Conservation (phyloP, 1,284 basidiomycete species). For the Ganoderma lucidum region DNA sequence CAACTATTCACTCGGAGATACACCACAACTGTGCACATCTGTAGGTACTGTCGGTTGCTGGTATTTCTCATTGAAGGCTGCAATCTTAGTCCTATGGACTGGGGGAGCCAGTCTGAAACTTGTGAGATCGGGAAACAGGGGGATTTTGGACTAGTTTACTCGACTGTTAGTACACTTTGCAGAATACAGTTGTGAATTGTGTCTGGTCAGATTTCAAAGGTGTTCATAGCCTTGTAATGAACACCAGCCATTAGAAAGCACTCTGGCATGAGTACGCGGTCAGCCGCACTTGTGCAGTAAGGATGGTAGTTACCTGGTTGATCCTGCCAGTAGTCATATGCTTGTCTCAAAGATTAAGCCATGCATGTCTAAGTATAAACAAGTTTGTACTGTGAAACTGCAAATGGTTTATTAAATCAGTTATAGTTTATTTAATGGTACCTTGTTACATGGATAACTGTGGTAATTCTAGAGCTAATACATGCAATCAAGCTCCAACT, state of each 20-base stretch:
- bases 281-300: slow-evolving; percentile 15
- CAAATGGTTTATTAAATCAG: slow-evolving; percentile 75
- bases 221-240: slow-evolving; percentile 7
- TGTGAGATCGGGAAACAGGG: slow-evolving; percentile 53
- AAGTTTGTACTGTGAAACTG: slow-evolving; percentile 68
- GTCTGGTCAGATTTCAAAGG: slow-evolving; percentile 26
- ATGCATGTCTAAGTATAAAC: slow-evolving; percentile 70
- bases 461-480: slow-evolving; percentile 72
- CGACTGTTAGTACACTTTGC: slow-evolving; percentile 23
- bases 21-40: slow-evolving; percentile 33
- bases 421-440: slow-evolving; percentile 72
- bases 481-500: slow-evolving; percentile 65
- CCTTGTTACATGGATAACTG: slow-evolving; percentile 68
- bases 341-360: slow-evolving; percentile 76
- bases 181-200: slow-evolving; percentile 28
- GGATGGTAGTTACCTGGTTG: slow-evolving; percentile 67
- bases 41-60: slow-evolving; percentile 40
- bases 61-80: slow-evolving; percentile 47
- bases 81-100: slow-evolving; percentile 46
- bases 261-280: slow-evolving; percentile 30
- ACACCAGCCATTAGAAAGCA: slow-evolving; percentile 21
- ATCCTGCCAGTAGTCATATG: slow-evolving; percentile 77
- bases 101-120: slow-evolving; percentile 46
- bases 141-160: slow-evolving; percentile 39
- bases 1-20: slow-evolving; percentile 42